A percentile compares a stretch with the other conserved stretches of the same genome.
Evolutionary conservation across 257 asterid genomes (phyloP).

Genomic region (Solanum gandarillasii): DNA sequence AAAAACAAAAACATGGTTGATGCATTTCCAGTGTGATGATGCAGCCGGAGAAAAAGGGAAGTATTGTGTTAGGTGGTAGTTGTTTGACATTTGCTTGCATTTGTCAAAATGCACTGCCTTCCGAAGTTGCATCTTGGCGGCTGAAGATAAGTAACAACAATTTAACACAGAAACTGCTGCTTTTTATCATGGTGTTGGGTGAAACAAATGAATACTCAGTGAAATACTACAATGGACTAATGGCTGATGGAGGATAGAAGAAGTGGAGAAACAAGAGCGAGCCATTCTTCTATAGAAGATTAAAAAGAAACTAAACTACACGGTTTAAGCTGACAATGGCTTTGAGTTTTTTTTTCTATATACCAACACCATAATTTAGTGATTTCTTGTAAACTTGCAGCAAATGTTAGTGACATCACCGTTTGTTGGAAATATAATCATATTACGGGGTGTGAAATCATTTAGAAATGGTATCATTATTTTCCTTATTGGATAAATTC

Average conservation of each 20-base stretch:
- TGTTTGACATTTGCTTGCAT: background rate
- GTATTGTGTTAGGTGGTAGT: background rate
- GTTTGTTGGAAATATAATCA: background rate
- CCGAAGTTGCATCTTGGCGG: background rate
- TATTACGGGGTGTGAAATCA: background rate
- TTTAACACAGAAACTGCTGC: background rate
- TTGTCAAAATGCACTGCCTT: background rate
- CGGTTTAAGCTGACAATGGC: background rate
- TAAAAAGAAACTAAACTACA: background rate
- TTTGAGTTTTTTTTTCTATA: background rate
- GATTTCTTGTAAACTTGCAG: background rate
- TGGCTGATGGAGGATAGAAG: background rate
- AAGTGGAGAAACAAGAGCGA: background rate
- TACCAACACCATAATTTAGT: background rate
- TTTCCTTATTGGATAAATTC: background rate
- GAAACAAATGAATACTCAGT: background rate
- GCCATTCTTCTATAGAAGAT: background rate
- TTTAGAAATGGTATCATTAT: background rate
- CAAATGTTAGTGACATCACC: background rate
- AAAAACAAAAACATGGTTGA: background rate
- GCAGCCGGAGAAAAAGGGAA: background rate
- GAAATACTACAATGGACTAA: background rate
- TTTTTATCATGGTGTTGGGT: background rate
- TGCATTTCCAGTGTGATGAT: background rate
- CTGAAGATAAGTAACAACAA: background rate